Base-by-base conservation (phyloP, 1,284 basidiomycete genomes). In the Sanghuangporus sanghuang region DNA sequence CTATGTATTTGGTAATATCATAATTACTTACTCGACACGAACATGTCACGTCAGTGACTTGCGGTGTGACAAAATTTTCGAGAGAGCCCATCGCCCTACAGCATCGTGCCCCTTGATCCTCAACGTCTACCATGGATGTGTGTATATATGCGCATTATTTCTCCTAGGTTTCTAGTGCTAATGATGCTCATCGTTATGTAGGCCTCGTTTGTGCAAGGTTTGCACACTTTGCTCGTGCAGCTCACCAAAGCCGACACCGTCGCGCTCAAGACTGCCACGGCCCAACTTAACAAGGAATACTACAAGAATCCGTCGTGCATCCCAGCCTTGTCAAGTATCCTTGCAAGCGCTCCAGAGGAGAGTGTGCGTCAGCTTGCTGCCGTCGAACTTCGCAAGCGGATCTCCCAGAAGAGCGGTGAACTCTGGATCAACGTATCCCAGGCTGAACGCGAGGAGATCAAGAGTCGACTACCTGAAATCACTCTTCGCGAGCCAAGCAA, bases 331-430 rank as follows among this genome's bases (percentile, higher is more conserved):
- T 93, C 94, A 67, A 89, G 88, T 72, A 93, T 98, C 72, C 83
- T 96, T 61, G 89, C 92, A 39, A 91, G 85, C 71, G 92, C 92
- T 36, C 90, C 90, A 18, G 92, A 96, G 71, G 78, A 80, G 68
- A 72, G 85, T 32, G 89, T 90, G 66, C 93, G 96, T 62, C 97
- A 99, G 86, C 86, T 99, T 23, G 93, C 96, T 57, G 95, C 96
- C n/a, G 96, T 99, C 64, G 97, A 99, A 79, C 82, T 98, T 72
- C 84, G 97, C 69, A 99, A 99, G 82, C 90, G 96, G 66, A 85
- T 99, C 64, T 76, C 82, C 32, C 84, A 87, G 74, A 90, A 89
- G 71, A 90, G 89, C 69, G 92, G 91, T 61, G 88, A 86, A 74
- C 78, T 96, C 46, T 98, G 97, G 96, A 81, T 86, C 46, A 81